Conservation (phyloP, 257 asterid species). For the Vinca minor region DNA sequence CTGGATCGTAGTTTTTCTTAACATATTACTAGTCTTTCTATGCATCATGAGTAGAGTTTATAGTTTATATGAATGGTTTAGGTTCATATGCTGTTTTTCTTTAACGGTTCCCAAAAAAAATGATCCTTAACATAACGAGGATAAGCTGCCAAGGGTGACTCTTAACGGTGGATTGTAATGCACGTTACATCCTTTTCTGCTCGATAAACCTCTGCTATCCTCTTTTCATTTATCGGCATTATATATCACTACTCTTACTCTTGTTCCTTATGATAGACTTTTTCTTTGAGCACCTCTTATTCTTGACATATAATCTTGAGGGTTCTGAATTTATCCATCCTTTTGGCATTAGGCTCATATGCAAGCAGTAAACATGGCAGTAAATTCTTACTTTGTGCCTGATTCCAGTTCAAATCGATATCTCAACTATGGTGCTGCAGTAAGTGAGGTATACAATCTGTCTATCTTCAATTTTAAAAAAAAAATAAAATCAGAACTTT, state of each 20-base stretch:
- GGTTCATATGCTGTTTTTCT: background rate
- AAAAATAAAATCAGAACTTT: too few relatives aligned
- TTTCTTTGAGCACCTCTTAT: background rate
- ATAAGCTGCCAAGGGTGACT: background rate
- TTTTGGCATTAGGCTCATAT: constrained; percentile 51
- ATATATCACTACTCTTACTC: background rate
- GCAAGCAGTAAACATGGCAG: constrained; percentile 39
- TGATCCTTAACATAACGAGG: background rate
- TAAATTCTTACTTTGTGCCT: constrained; percentile 45
- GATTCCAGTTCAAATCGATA: constrained; percentile 26
- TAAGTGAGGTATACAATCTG: constrained; percentile 52
- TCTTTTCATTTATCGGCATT: background rate
- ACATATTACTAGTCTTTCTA: too few relatives aligned
- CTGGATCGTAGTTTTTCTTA: too few relatives aligned
- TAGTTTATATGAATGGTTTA: background rate
- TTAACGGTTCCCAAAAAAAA: background rate
- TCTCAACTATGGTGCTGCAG: constrained; percentile 56
- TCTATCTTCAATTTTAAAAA: background rate
- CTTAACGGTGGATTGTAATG: background rate
- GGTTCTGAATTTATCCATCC: too few relatives aligned
- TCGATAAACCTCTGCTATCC: background rate
- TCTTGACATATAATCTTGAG: background rate
- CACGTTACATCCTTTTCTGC: background rate
- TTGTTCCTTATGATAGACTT: background rate
- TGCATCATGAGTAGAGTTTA: too few relatives aligned